Evolutionary conservation across 345 rosid genomes (phyloP), one percentile per base, ranked within the genome.

Genomic region (Geranium brycei): DNA sequence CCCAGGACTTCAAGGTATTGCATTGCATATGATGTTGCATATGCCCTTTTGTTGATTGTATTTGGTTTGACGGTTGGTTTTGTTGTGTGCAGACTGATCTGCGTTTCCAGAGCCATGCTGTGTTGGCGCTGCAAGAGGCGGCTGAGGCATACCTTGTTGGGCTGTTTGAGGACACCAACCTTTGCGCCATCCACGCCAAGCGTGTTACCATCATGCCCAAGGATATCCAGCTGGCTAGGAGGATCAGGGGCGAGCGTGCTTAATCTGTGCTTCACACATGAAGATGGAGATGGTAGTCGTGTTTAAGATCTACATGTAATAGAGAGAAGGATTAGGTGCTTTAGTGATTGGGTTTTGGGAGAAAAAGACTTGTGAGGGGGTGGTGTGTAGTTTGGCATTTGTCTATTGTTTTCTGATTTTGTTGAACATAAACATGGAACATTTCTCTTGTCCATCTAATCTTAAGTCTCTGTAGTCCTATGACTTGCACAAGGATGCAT

Each of bases 71-170:
- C 28, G 2, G n/a, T 31, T 19, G 1, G 31, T 11, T 0, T 38
- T 53, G 32, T 38, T 53, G 32, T 58, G 14, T 5, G 66, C 84
- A 85, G 83, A 90, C 92, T 1, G 97, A 90, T 71, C 47, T 87
- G 77, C 91, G 97, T 75, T 90, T 91, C 85, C 92, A 91, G 79
- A 91, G 95, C 81, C 95, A 87, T 17, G 95, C 97, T 0, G 97
- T 91, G 0, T 71, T 87, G 23, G 95, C 97, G 1, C 82, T 87
- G 87, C 87, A 62, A 77, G 95, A 17, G 95, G 97, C 10, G 92
- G 64, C 51, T 31, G 62, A 60, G 38, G 62, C 62, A 13, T 60
- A 60, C n/a, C 41, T 60, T 30, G 40, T 60, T 12, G 40, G 62
- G n/a, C 62, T 60, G 38, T 60, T 60, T 12, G 62, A 60, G 62